Conservation (phyloP, 306 rosid species). For the Inga leiocalycina region DNA sequence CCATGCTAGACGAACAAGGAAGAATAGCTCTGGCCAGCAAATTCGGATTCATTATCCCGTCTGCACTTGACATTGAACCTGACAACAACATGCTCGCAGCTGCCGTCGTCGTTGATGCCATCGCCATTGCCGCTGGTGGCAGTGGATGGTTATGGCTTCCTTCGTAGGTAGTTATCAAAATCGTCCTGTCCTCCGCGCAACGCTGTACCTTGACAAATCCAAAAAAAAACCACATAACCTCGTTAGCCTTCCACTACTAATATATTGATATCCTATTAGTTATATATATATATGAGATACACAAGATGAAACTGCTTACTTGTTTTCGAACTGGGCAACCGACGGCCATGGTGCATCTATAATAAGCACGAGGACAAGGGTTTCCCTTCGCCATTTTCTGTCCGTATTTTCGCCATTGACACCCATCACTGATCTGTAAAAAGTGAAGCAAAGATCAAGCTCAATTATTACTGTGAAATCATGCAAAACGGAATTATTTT, state of each 20-base stretch:
- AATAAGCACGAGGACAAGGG: conserved; percentile 97
- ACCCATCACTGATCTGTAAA: conserved; percentile 89
- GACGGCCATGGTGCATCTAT: conserved; percentile 92
- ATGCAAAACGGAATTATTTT: no score
- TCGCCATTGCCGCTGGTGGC: conserved; percentile 96
- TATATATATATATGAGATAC: neutral
- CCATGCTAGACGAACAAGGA: conserved; percentile 71
- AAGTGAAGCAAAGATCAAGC: neutral
- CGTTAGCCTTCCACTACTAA: neutral
- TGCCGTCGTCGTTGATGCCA: conserved; percentile 91
- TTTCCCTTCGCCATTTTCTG: conserved; percentile 98
- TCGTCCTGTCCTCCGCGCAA: conserved; percentile 81
- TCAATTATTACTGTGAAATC: neutral
- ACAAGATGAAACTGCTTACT: conserved; percentile 43
- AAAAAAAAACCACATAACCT: neutral
- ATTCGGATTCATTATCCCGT: conserved; percentile 83
- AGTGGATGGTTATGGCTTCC: conserved; percentile 97
- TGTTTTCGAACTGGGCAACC: conserved; percentile 99
- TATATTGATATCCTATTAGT: neutral
- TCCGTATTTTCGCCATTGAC: conserved; percentile 97
- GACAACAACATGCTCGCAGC: conserved; percentile 90
- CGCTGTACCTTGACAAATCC: conserved; percentile 68
- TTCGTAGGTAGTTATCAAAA: conserved; percentile 89
- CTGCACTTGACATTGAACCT: conserved; percentile 90
- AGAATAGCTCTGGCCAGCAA: conserved; percentile 82